Percentiles rank a stretch among this genome's conserved stretches.
phyloP scores from a whole-genome alignment of 768 basidiomycete species.

The Kwoniella bestiolae region DNA sequence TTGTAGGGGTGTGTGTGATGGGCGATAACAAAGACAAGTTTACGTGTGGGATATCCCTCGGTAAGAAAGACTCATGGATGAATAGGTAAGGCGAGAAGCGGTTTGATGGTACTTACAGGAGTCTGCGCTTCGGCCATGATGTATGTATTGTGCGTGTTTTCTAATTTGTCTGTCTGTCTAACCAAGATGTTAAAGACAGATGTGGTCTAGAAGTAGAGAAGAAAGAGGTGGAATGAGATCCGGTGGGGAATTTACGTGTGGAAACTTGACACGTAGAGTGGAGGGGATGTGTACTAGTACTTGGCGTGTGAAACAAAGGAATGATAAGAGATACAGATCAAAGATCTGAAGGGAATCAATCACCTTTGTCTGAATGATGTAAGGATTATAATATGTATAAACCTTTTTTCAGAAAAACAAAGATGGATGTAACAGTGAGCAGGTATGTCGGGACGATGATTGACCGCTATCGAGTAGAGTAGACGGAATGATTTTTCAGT shows the following conservation, averaged over 20 bases:
- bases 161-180: not conserved
- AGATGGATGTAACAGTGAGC: not conserved
- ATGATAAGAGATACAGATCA: not conserved
- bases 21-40: not conserved
- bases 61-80: not conserved
- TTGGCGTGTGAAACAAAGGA: not conserved
- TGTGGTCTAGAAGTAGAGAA: not conserved
- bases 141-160: not conserved
- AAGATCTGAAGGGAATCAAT: too few relatives aligned
- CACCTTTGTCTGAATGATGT: not conserved
- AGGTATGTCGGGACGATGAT: slow-evolving; percentile 9
- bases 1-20: not conserved
- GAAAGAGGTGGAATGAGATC: not conserved
- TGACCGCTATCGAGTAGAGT: not conserved
- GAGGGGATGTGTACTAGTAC: not conserved
- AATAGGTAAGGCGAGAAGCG: not conserved
- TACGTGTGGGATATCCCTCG: not conserved
- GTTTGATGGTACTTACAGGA: slow-evolving; percentile 16
- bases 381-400: not conserved
- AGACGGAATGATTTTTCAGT: too few relatives aligned
- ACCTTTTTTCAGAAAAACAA: not conserved
- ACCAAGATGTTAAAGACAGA: too few relatives aligned
- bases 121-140: slow-evolving; percentile 23
- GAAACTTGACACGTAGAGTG: too few relatives aligned
- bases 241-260: not conserved